A percentile compares a stretch with the other conserved stretches of the same genome.
phyloP scores from a whole-genome alignment of 2,329 filamentous ascomycete genomes.

The Aspergillus tubingensis region DNA sequence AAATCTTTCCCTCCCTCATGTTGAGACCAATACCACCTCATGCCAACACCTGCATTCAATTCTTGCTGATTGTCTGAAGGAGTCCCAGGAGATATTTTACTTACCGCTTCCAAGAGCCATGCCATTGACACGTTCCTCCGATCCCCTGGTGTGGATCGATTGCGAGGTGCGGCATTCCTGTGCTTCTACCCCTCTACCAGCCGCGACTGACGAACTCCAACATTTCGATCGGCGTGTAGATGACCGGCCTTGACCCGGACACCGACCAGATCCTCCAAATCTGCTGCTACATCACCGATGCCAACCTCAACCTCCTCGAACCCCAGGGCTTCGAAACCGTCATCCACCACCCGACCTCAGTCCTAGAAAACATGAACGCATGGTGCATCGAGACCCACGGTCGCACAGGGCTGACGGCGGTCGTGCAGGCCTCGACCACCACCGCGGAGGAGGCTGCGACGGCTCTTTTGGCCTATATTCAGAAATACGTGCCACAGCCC shows the following conservation, averaged over 20 bases:
- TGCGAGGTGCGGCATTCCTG: conserved; percentile 56
- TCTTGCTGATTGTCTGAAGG: neutral
- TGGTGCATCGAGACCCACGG: conserved; percentile 87
- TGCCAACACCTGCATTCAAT: neutral
- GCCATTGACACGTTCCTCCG: conserved; percentile 54
- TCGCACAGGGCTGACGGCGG: conserved; percentile 75
- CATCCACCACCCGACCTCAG: conserved; percentile 70
- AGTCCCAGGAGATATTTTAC: neutral
- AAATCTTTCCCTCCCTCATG: neutral
- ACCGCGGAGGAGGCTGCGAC: conserved; percentile 72
- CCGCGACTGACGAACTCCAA: neutral
- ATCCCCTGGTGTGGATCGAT: conserved; percentile 85
- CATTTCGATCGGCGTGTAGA: conserved; percentile 54
- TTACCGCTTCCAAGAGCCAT: conserved; percentile 29
- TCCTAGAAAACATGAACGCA: conserved; percentile 77
- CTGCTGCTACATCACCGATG: conserved; percentile 86
- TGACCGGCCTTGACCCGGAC: conserved; percentile 82
- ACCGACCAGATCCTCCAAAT: conserved; percentile 87
- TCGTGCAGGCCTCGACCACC: conserved; percentile 71
- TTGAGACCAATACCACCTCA: neutral
- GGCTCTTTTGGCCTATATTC: conserved; percentile 75
- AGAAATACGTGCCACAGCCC: conserved; percentile 66
- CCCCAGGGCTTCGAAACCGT: conserved; percentile 75
- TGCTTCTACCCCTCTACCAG: neutral
- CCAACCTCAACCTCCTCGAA: conserved; percentile 74